A percentile compares a stretch with the other conserved stretches of the same genome.
Conservation (phyloP, 169 alveolate species). For the Plasmodium falciparum region DNA sequence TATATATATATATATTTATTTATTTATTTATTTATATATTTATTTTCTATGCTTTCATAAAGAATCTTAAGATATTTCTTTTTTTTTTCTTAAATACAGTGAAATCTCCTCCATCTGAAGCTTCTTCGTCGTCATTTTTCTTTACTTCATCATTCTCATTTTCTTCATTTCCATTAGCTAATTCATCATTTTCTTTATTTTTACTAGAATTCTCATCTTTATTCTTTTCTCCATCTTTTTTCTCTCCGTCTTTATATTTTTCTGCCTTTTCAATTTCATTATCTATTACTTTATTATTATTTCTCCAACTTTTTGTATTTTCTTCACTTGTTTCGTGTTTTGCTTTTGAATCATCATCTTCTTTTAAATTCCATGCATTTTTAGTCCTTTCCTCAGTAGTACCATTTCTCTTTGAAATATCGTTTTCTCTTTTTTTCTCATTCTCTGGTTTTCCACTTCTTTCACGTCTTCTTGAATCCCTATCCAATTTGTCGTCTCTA, state of each 20-base stretch:
- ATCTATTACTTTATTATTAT: conserved; percentile 10
- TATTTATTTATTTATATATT: not conserved
- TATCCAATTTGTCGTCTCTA: conserved; percentile 69
- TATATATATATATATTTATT: not conserved
- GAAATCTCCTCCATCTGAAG: conserved; percentile 69
- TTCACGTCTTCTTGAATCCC: conserved; percentile 22
- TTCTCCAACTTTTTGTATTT: not conserved
- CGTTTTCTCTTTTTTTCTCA: conserved; percentile 62
- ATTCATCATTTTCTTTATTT: conserved; percentile 43
- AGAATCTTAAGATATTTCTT: conserved; percentile 36
- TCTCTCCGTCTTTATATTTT: conserved; percentile 17
- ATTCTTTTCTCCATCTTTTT: conserved; percentile 17
- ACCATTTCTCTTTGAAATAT: conserved; percentile 12
- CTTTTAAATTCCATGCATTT: conserved; percentile 21
- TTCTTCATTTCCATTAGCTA: conserved; percentile 31
- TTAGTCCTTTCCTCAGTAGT: conserved; percentile 19
- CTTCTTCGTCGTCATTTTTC: conserved; percentile 10
- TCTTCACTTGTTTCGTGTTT: conserved; percentile 16
- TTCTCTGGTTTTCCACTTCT: conserved; percentile 37
- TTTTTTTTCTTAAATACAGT: conserved; percentile 66
- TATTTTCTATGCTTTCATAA: conserved; percentile 24
- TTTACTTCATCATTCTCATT: conserved; percentile 8
- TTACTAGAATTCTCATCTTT: conserved; percentile 8
- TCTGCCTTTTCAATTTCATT: conserved; percentile 14
- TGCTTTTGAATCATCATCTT: conserved; percentile 17